These are phyloP conservation scores for Dendrocalamus latiflorus DNA, from an alignment of 202 grass and related monocot genomes.

Conservation along the genomic window DNA sequence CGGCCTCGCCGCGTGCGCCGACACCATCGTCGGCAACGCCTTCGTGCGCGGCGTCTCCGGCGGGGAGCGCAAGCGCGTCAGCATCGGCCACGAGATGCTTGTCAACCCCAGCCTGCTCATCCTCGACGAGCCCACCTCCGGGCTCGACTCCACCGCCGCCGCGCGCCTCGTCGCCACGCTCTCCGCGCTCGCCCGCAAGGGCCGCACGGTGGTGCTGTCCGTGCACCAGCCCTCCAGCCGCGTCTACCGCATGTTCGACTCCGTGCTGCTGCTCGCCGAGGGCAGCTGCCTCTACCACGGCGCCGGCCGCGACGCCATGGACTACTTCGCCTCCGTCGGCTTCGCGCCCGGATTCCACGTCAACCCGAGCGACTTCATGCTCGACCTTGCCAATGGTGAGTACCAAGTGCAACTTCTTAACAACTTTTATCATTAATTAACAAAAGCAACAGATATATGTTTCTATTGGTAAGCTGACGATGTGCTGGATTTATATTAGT, in stretches of 20 bases:
- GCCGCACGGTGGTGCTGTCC: too few species aligned
- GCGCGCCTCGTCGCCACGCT: constrained; percentile 55
- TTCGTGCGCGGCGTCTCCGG: too few species aligned
- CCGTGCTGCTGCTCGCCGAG: constrained; percentile 72
- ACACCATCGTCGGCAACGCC: too few species aligned
- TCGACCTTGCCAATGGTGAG: constrained; percentile 95
- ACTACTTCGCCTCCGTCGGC: too few species aligned
- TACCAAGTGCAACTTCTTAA: background rate
- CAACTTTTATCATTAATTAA: background rate
- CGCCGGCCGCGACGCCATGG: constrained; percentile 51
- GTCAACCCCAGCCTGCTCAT: constrained; percentile 79
- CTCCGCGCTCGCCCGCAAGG: too few species aligned
- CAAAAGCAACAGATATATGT: background rate
- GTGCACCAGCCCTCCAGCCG: too few species aligned
- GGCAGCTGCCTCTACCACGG: constrained; percentile 73
- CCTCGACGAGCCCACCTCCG: constrained; percentile 92
- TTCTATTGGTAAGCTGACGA: too few species aligned
- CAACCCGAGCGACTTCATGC: constrained; percentile 98
- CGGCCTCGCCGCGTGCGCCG: too few species aligned
- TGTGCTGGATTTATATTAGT: background rate
- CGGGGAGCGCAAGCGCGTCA: constrained; percentile 86
- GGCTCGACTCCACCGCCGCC: constrained; percentile 89
- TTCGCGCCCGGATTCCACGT: constrained; percentile 71
- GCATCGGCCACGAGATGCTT: constrained; percentile 92
- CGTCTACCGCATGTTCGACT: too few species aligned